These are phyloP conservation scores for Exsudoporus frostii DNA, from an alignment of 768 basidiomycete genomes.

Conservation along the genomic window DNA sequence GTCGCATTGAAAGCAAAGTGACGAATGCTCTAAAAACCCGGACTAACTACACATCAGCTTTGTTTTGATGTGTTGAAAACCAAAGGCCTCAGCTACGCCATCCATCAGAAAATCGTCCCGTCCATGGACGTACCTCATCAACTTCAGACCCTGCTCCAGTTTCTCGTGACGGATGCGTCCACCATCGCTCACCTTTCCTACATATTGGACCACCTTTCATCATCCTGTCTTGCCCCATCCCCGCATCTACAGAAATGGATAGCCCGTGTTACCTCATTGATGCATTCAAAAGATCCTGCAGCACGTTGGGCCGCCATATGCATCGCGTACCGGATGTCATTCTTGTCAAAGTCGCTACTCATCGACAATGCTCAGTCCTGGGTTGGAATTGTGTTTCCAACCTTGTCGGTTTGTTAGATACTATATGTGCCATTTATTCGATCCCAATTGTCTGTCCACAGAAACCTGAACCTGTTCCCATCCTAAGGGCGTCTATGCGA, in stretches of 20 bases:
- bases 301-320: slow-evolving; percentile 80
- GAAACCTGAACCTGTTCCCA: slow-evolving; percentile 66
- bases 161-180: slow-evolving; percentile 65
- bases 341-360: slow-evolving; percentile 56
- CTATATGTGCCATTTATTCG: slow-evolving; percentile 14
- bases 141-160: slow-evolving; percentile 63
- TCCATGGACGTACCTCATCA: slow-evolving; percentile 49
- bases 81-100: slow-evolving; percentile 10
- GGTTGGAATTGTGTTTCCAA: slow-evolving; percentile 61
- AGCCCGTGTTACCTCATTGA: slow-evolving; percentile 65
- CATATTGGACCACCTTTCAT: slow-evolving; percentile 52
- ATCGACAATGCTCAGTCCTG: slow-evolving; percentile 71
- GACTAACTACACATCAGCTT: background rate
- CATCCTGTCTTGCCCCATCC: slow-evolving; percentile 55
- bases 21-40: background rate
- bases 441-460: slow-evolving; percentile 32
- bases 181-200: slow-evolving; percentile 58
- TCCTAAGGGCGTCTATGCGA: slow-evolving; percentile 60
- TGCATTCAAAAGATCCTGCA: slow-evolving; percentile 75
- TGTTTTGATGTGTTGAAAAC: slow-evolving; percentile 35
- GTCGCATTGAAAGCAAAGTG: slow-evolving; percentile 3
- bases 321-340: slow-evolving; percentile 64
- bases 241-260: slow-evolving; percentile 73
- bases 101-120: background rate
- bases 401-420: slow-evolving; percentile 60